Base-by-base conservation (phyloP, 2,329 filamentous ascomycete species). In the Gremmenia infestans region DNA sequence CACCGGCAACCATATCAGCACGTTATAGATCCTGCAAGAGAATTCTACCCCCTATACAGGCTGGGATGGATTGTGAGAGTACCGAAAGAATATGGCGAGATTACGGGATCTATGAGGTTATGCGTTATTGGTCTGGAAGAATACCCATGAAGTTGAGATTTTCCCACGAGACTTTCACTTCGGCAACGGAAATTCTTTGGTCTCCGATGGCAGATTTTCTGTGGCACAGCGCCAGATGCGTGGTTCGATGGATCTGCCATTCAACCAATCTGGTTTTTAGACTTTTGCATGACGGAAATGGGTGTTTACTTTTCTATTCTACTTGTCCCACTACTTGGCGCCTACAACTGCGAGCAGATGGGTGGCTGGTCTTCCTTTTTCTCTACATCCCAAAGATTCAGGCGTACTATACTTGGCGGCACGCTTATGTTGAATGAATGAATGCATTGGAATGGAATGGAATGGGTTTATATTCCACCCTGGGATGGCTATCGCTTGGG, bases 321-420 rank as follows among this genome's bases (percentile, higher is more conserved):
- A 65, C 60, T 66, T 68, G 66, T 68, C 62, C 62, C 59, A 68
- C 60, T 66, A 67, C 60, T 62, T 58, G 63, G 56, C 59, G 61
- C 58, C 63, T 63, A 65, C 57, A 58, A 63, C 57, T 63, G 57
- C 62, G 60, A 64, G 53, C 59, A 65, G 66, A 66, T 53, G 57
- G 67, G 66, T 63, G 65, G 68, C 66, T 65, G 66, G 68, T 58
- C 65, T 66, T 65, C 63, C 63, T 64, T 65, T 57, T 64, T 61
- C 55, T 67, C 63, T 64, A 64, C 61, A 63, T 64, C 58, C 61
- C 65, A 68, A 63, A 66, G 64, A 66, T 65, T 67, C 64, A 63
- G 68, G 67, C 68, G 65, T 69, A 67, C 58, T 65, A 63, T 61
- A 62, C 64, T 67, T 65, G 61, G 64, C 57, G 61, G 56, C 62